Evolutionary conservation across 2,329 filamentous ascomycete genomes (phyloP).

Genomic region (Phaeoacremonium minimum): DNA sequence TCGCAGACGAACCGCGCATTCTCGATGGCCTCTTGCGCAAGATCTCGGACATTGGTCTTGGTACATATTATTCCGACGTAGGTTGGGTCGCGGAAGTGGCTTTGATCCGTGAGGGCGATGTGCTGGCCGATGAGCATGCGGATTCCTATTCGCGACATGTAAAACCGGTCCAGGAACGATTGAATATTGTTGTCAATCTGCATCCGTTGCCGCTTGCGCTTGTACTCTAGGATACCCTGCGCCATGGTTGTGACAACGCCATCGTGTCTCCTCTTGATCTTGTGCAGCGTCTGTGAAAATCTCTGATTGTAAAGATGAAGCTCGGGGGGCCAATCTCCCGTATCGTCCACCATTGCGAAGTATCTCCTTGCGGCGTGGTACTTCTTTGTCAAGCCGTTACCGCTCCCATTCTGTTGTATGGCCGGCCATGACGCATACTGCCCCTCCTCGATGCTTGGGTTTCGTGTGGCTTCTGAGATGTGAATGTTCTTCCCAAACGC

Average conservation of each 20-base stretch:
- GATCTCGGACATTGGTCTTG: slow-evolving; percentile 91
- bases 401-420: slow-evolving; percentile 39
- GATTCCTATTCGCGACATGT: slow-evolving; percentile 99
- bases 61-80: slow-evolving; percentile 99
- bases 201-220: slow-evolving; percentile 92
- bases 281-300: slow-evolving; percentile 83
- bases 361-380: slow-evolving; percentile 65
- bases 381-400: slow-evolving; percentile 36
- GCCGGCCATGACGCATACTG: slow-evolving; percentile 64
- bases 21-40: slow-evolving; percentile 95
- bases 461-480: slow-evolving; percentile 78
- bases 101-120: slow-evolving; percentile 93
- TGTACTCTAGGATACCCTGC: slow-evolving; percentile 97
- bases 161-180: slow-evolving; percentile 95
- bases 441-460: slow-evolving; percentile 82
- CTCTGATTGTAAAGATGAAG: slow-evolving; percentile 89
- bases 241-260: slow-evolving; percentile 97
- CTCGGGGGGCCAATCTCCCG: slow-evolving; percentile 86
- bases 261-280: slow-evolving; percentile 94
- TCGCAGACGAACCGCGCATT: slow-evolving; percentile 99
- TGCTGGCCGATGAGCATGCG: slow-evolving; percentile 99
- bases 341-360: slow-evolving; percentile 88
- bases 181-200: slow-evolving; percentile 98
- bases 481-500: slow-evolving; percentile 56
- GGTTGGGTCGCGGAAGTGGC: slow-evolving; percentile 80